phyloP scores from a whole-genome alignment of 2,329 filamentous ascomycete species.

The Penicillium janthinellum region DNA sequence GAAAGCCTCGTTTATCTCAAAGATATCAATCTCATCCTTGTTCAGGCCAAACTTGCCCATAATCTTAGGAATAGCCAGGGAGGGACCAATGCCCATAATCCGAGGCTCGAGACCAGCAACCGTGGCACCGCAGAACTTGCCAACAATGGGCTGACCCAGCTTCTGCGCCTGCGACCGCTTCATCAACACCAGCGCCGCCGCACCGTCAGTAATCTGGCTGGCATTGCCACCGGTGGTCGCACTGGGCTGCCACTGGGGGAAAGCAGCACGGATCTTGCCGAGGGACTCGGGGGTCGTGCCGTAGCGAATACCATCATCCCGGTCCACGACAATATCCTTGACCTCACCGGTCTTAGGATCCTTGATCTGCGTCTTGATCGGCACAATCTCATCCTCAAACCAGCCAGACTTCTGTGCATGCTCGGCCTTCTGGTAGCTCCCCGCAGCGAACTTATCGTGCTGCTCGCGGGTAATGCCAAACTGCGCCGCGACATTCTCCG shows the following conservation, averaged over 20 bases:
- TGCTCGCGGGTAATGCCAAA: slow-evolving; percentile 66
- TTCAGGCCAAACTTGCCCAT: slow-evolving; percentile 77
- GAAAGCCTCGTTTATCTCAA: slow-evolving; percentile 80
- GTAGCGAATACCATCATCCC: slow-evolving; percentile 81
- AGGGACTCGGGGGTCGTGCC: slow-evolving; percentile 82
- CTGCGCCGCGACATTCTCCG: slow-evolving; percentile 88
- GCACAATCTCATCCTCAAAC: slow-evolving; percentile 84
- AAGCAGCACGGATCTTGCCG: slow-evolving; percentile 80
- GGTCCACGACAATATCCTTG: slow-evolving; percentile 73
- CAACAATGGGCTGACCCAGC: slow-evolving; percentile 80
- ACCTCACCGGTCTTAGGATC: slow-evolving; percentile 86
- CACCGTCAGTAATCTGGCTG: slow-evolving; percentile 88
- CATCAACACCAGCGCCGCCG: slow-evolving; percentile 90
- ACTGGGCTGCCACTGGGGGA: slow-evolving; percentile 73
- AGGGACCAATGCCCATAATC: slow-evolving; percentile 90
- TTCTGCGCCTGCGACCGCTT: slow-evolving; percentile 81
- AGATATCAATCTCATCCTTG: slow-evolving; percentile 44
- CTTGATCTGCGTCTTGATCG: slow-evolving; percentile 77
- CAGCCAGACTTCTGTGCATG: slow-evolving; percentile 79
- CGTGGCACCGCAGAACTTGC: slow-evolving; percentile 83
- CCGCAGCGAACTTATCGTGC: slow-evolving; percentile 83
- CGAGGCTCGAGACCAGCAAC: slow-evolving; percentile 83
- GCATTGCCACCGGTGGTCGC: slow-evolving; percentile 92
- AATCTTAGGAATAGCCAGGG: slow-evolving; percentile 87
- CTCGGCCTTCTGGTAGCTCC: slow-evolving; percentile 81